Percentiles rank a stretch among this genome's conserved stretches.
These are phyloP conservation scores for Aureobasidium sp. DNA, from an alignment of 2,329 filamentous ascomycete genomes.

Conservation along the genomic window DNA sequence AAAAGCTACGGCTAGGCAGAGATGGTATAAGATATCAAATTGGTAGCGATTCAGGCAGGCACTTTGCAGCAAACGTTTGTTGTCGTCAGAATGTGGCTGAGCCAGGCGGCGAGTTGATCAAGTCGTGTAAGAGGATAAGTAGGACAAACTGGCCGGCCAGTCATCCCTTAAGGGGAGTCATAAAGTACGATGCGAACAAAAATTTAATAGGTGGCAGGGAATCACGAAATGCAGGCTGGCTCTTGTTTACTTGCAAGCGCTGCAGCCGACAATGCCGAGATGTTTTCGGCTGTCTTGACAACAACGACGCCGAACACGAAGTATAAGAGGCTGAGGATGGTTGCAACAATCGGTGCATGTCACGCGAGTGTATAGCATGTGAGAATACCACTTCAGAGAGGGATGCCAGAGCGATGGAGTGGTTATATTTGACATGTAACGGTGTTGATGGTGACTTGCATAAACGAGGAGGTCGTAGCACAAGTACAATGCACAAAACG, in stretches of 20 bases:
- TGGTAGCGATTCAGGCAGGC: not conserved
- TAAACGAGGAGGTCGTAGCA: not conserved
- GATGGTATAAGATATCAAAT: not conserved
- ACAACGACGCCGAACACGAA: not conserved
- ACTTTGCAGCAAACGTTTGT: slow-evolving; percentile 3
- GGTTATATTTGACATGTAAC: not conserved
- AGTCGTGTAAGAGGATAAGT: not conserved
- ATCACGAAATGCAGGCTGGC: not conserved
- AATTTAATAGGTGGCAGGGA: not conserved
- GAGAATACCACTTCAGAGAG: not conserved
- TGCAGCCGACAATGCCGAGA: slow-evolving; percentile 1
- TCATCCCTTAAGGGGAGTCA: not conserved
- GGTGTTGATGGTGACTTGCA: not conserved
- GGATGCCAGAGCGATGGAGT: not conserved
- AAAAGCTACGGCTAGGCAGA: not conserved
- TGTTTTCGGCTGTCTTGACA: slow-evolving; percentile 3
- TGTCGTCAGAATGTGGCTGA: slow-evolving; percentile 17
- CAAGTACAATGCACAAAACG: not conserved
- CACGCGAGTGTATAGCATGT: not conserved
- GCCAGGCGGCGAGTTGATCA: not conserved
- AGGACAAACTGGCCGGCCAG: not conserved
- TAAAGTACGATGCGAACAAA: not conserved
- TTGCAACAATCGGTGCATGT: not conserved
- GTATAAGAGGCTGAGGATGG: not conserved
- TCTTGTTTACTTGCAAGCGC: not conserved